phyloP scores from a whole-genome alignment of 768 basidiomycete species.

The Sarcodon aspratus region DNA sequence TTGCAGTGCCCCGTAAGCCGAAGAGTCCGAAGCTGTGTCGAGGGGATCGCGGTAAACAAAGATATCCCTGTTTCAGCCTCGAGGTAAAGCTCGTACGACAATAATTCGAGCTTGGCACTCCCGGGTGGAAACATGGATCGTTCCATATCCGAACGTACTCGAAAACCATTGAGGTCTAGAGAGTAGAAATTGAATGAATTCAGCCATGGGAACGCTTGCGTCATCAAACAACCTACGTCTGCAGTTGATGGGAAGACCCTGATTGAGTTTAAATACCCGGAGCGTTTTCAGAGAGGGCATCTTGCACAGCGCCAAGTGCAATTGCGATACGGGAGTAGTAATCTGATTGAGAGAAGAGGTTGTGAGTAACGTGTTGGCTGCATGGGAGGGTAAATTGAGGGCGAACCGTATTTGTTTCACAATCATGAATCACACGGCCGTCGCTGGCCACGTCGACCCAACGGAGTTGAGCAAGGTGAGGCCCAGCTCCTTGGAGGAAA shows the following conservation, averaged over 20 bases:
- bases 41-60: slow-evolving; percentile 18
- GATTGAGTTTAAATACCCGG: slow-evolving; percentile 23
- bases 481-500: slow-evolving; percentile 13
- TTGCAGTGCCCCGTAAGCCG: slow-evolving; percentile 24
- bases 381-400: neutral
- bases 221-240: slow-evolving; percentile 2
- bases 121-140: slow-evolving; percentile 23
- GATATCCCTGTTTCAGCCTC: slow-evolving; percentile 16
- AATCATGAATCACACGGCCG: slow-evolving; percentile 17
- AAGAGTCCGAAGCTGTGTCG: slow-evolving; percentile 15
- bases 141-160: slow-evolving; percentile 20
- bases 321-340: slow-evolving; percentile 18
- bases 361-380: neutral
- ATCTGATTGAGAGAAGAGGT: neutral
- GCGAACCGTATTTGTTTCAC: slow-evolving; percentile 6
- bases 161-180: neutral
- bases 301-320: slow-evolving; percentile 18
- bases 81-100: slow-evolving; percentile 22
- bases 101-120: slow-evolving; percentile 7
- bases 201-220: neutral
- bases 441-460: slow-evolving; percentile 30
- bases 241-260: slow-evolving; percentile 11
- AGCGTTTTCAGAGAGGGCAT: slow-evolving; percentile 16
- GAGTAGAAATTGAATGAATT: slow-evolving; percentile 1
- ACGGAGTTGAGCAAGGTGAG: slow-evolving; percentile 13